Evolutionary conservation across 306 rosid genomes (phyloP).

Genomic region (Argentina anserina): DNA sequence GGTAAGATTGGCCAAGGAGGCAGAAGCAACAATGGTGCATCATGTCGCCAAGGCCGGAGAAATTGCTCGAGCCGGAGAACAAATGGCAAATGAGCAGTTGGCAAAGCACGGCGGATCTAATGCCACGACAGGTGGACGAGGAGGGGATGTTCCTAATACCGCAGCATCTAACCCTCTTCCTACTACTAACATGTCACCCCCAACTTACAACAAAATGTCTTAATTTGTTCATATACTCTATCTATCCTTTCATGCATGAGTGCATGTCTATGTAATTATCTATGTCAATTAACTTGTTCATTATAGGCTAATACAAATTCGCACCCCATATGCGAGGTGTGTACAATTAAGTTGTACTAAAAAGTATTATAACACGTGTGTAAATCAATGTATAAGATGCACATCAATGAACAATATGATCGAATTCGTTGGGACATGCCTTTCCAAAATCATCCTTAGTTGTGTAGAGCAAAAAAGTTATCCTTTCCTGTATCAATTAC

Average conservation of each 20-base stretch:
- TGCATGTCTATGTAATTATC: neutral
- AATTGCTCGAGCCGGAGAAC: conserved; percentile 23
- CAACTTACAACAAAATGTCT: neutral
- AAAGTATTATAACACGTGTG: neutral
- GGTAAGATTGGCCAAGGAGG: conserved; percentile 71
- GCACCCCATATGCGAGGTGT: neutral
- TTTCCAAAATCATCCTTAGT: neutral
- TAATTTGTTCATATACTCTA: neutral
- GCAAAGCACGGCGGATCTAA: conserved; percentile 18
- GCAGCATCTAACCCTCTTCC: neutral
- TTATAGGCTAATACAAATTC: neutral
- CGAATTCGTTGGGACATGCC: neutral
- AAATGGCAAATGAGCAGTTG: conserved; percentile 16
- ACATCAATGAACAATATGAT: neutral
- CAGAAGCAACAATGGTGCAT: conserved; percentile 58
- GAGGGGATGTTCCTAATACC: neutral
- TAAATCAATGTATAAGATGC: neutral
- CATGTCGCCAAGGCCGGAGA: conserved; percentile 56
- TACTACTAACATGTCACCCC: neutral
- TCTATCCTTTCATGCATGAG: neutral
- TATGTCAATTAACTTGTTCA: neutral
- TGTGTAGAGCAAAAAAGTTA: neutral
- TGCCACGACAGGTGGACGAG: too few relatives aligned
- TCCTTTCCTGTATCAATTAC: neutral
- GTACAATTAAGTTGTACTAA: neutral